Evolutionary conservation across 176 grass and related monocot genomes (phyloP).

Genomic region (Oryza australiensis): DNA sequence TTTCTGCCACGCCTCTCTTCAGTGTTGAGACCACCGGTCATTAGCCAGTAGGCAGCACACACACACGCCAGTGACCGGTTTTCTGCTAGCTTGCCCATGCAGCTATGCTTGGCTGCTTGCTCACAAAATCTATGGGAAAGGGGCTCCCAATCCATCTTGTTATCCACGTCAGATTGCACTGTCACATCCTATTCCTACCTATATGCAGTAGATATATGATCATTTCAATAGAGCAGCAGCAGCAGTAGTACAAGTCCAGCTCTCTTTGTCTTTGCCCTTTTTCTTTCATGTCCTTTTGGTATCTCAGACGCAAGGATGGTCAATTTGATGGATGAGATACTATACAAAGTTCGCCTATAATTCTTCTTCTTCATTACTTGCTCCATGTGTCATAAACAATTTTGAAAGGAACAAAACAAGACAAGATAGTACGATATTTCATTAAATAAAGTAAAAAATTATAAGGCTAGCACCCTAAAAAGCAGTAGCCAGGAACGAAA

Average conservation of each 20-base stretch:
- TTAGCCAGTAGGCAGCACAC: background rate
- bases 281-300: background rate
- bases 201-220: slow-evolving; percentile 14
- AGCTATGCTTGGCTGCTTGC: background rate
- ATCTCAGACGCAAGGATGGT: background rate
- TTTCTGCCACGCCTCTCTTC: background rate
- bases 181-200: slow-evolving; percentile 31
- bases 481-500: no score
- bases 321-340: no score
- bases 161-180: slow-evolving; percentile 24
- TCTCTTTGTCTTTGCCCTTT: background rate
- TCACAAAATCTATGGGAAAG: slow-evolving; percentile 15
- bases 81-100: background rate
- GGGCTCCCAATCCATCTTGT: slow-evolving; percentile 24
- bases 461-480: no score
- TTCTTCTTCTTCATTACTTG: no score
- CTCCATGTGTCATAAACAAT: no score
- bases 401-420: no score
- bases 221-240: background rate
- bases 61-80: background rate
- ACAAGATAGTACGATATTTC: no score
- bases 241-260: background rate
- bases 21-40: background rate
- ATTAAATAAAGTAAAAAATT: no score
- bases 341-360: no score